Evolutionary conservation across 225 moss, liverwort and hornwort species (phyloP), one percentile per base, ranked within the genome.

Genomic region (Lunularia cruciata): DNA sequence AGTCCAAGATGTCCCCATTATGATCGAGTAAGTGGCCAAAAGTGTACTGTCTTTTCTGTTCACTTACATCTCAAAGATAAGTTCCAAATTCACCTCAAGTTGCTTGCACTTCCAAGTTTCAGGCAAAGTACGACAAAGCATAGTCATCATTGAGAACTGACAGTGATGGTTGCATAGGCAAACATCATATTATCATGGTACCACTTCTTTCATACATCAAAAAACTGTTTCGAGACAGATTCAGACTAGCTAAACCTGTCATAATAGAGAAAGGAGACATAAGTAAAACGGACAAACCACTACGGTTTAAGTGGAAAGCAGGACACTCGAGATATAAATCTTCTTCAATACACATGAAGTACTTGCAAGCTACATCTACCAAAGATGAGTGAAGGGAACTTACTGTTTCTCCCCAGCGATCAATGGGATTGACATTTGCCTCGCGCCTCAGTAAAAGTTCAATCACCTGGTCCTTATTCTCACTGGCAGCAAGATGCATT

Each of bases 401-500:
- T 25, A 77, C 77, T 30, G 77, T 72, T 30, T 67, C 66, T 15
- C 15, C 35, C 60, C 60, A 68, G 20, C 77, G 77, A 59, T 77
- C 77, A 26, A 73, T 18, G 14, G 60, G 60, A 72, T 77, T 73
- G 37, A 73, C 48, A 1, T 28, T 12, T 3, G 77, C 72, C 0
- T 67, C 23, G n/a, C 65, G 66, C 39, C 68, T 37, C 25, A 77
- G 53, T 18, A 77, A 52, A 31, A 77, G 54, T 39, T 42, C 2
- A 1, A 77, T 40, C 0, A 77, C 77, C 4, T 12, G 20, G 6
- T 8, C n/a, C n/a, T 68, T 13, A n/a, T 67, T 67, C 33, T 67
- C 77, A 16, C 77, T 64, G 16, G 72, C 72, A 26, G 77, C 77
- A 39, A 77, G 72, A 77, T 73, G 77, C 49, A 77, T 28, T 13